These are phyloP conservation scores for Ophiostoma ips DNA, from an alignment of 2,329 filamentous ascomycete genomes.

Conservation along the genomic window DNA sequence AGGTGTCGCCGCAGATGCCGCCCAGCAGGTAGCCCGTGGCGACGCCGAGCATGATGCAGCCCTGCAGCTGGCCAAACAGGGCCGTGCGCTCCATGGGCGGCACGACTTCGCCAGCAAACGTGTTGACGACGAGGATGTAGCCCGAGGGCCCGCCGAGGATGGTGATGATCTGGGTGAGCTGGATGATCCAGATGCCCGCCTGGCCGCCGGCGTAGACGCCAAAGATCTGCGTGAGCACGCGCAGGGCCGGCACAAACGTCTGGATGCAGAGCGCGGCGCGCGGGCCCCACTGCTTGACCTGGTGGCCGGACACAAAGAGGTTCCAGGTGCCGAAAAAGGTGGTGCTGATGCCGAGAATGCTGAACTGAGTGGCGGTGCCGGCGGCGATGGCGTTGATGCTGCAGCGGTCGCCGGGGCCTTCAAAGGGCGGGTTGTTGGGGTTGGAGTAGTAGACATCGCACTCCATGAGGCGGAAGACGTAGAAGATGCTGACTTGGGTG, in stretches of 20 bases:
- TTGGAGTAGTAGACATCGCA: constrained; percentile 53
- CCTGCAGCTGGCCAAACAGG: constrained; percentile 51
- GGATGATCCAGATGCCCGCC: constrained; percentile 52
- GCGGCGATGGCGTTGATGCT: constrained; percentile 48
- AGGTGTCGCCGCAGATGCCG: constrained; percentile 48
- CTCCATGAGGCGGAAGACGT: constrained; percentile 58
- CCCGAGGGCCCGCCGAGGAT: constrained; percentile 55
- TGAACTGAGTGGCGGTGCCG: constrained; percentile 46
- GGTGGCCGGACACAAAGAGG: constrained; percentile 52
- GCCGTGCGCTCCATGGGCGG: constrained; percentile 45
- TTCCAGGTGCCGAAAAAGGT: constrained; percentile 53
- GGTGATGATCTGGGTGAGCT: constrained; percentile 52
- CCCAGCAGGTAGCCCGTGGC: constrained; percentile 43
- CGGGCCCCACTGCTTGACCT: constrained; percentile 51
- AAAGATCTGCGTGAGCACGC: constrained; percentile 49
- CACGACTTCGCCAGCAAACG: constrained; percentile 52
- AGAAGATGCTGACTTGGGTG: constrained; percentile 37
- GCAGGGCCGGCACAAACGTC: constrained; percentile 48
- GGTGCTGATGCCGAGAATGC: constrained; percentile 52
- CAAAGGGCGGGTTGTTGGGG: constrained; percentile 35
- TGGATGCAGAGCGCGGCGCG: constrained; percentile 48
- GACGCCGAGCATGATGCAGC: constrained; percentile 52
- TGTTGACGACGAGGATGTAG: constrained; percentile 44
- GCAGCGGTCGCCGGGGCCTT: constrained; percentile 39
- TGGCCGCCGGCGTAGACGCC: constrained; percentile 48